Evolutionary conservation across 176 grass and related monocot genomes (phyloP).

Genomic region (Rhynchospora breviuscula): DNA sequence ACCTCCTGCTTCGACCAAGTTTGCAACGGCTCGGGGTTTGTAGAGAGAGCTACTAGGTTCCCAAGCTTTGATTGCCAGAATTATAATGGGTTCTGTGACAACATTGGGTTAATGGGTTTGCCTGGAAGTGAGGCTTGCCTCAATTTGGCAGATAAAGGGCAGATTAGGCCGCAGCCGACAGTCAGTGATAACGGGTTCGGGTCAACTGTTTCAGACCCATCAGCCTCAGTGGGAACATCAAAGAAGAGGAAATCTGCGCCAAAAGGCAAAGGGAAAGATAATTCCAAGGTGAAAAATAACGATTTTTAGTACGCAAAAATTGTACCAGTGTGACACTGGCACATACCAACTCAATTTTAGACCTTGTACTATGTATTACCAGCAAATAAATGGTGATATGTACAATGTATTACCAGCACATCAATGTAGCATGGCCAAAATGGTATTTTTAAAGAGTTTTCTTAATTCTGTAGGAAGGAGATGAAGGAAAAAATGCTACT

Average conservation of each 20-base stretch:
- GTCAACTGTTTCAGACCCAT: slow-evolving; percentile 63
- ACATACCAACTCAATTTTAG: background rate
- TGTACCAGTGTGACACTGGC: background rate
- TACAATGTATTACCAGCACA: background rate
- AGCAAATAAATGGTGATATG: background rate
- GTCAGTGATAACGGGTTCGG: slow-evolving; percentile 42
- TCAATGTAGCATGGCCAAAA: background rate
- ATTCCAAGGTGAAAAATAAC: slow-evolving; percentile 31
- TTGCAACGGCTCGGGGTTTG: slow-evolving; percentile 49
- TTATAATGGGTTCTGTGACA: slow-evolving; percentile 17
- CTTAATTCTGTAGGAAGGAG: background rate
- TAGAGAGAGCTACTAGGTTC: slow-evolving; percentile 58
- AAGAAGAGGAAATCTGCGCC: slow-evolving; percentile 70
- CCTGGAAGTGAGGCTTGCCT: slow-evolving; percentile 24
- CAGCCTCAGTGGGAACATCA: slow-evolving; percentile 44
- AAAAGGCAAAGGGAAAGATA: slow-evolving; percentile 68
- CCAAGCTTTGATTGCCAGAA: slow-evolving; percentile 56
- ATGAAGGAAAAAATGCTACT: slow-evolving; percentile 43
- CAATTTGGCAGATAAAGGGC: slow-evolving; percentile 19
- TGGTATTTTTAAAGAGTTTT: background rate
- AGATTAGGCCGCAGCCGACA: slow-evolving; percentile 14
- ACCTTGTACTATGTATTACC: background rate
- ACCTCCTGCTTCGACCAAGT: slow-evolving; percentile 43
- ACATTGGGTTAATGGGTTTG: slow-evolving; percentile 35
- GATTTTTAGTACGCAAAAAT: slow-evolving; percentile 21